Base-by-base conservation (phyloP, 2,329 filamentous ascomycete genomes). In the Fusarium humuli region DNA sequence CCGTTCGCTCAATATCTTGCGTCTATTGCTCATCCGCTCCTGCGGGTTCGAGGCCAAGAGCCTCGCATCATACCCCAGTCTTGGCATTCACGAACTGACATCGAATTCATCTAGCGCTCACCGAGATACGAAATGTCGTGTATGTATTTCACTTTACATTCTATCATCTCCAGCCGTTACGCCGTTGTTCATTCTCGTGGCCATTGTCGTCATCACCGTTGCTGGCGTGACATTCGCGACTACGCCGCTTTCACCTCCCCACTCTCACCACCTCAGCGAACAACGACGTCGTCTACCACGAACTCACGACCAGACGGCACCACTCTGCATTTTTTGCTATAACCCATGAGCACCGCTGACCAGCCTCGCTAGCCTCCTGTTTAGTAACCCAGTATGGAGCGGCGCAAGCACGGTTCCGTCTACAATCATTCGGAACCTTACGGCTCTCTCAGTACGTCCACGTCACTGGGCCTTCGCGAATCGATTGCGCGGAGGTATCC, bases 351-450 rank as follows among this genome's bases (percentile, higher is more conserved):
- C 44, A 27, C 46, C 46, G 41, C 74, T 79, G 48, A 75, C 73
- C 30, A 34, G 40, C 6, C 22, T 42, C 41, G 49, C 18, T 70
- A 88, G 87, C 79, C 83, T 88, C 77, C 81, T 89, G 65, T 87
- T 89, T 78, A 89, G 84, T 79, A 88, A 88, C 77, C 87, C 87
- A 30, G 83, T 82, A 58, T 88, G 85, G 83, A 81, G 79, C 56
- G 84, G 84, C 70, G 81, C 81, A 57, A 81, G 81, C 66, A 84
- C 83, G 23, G 79, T 85, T 57, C 83, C 86, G 42, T 86, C 83
- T 68, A 87, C 85, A 58, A 82, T 88, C 65, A 83, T 88, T 69
- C 81, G 82, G 67, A 89, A 89, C 73, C 83, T 89, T 65, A 88
- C 86, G 29, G 84, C 85, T 46, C 77, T 86, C 61, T 85, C 86